Evolutionary conservation across 257 asterid genomes (phyloP).

Genomic region (Sherardia arvensis): DNA sequence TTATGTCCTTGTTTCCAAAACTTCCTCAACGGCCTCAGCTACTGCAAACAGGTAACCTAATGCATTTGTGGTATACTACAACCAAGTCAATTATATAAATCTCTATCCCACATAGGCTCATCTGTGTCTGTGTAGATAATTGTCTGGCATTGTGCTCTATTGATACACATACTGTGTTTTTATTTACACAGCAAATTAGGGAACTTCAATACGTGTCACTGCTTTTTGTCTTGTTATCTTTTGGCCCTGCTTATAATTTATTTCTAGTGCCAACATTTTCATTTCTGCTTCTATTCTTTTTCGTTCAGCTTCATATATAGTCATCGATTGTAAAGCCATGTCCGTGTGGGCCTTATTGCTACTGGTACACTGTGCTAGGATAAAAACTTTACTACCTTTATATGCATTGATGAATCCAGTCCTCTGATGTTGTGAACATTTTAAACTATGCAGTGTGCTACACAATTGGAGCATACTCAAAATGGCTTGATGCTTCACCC

Average conservation of each 20-base stretch:
- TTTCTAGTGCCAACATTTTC: not conserved
- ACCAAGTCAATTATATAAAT: not conserved
- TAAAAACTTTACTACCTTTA: not conserved
- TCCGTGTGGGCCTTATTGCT: not conserved
- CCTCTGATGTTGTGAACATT: conserved; percentile 12
- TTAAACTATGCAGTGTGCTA: conserved; percentile 50
- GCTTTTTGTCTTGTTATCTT: not conserved
- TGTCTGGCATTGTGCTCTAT: not conserved
- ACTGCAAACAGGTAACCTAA: conserved; percentile 77
- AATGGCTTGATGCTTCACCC: conserved; percentile 83
- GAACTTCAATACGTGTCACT: not conserved
- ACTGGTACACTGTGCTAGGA: not conserved
- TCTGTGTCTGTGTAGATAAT: not conserved
- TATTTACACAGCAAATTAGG: not conserved
- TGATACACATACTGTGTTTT: not conserved
- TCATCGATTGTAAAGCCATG: not conserved
- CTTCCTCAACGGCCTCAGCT: conserved; percentile 92
- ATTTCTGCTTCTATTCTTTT: not conserved
- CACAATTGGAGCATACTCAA: conserved; percentile 86
- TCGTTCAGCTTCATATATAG: not conserved
- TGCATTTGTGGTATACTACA: not conserved
- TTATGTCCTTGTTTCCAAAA: conserved; percentile 80
- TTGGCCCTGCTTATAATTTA: not conserved
- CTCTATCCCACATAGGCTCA: not conserved
- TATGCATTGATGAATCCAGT: conserved; percentile 6